Percentiles rank a stretch among this genome's conserved stretches.
These are phyloP conservation scores for Cordyceps pruinosa DNA, from an alignment of 2,329 filamentous ascomycete genomes.

Conservation along the genomic window DNA sequence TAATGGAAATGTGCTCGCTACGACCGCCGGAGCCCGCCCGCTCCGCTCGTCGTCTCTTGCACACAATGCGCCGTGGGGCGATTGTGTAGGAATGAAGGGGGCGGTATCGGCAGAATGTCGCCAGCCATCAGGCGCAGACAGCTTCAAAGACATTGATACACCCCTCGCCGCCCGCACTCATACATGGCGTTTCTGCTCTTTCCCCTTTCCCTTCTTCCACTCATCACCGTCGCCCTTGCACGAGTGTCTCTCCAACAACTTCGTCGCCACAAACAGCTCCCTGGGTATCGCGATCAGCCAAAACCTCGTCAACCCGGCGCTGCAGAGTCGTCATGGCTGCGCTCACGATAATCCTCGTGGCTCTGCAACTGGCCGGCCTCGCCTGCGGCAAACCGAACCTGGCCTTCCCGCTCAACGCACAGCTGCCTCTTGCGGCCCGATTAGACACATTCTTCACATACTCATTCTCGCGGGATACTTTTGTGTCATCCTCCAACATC, in stretches of 20 bases:
- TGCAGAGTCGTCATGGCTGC: slow-evolving; percentile 24
- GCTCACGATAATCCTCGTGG: slow-evolving; percentile 20
- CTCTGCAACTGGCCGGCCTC: slow-evolving; percentile 18
- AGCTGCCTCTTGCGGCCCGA: slow-evolving; percentile 73
- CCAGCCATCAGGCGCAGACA: slow-evolving; percentile 24
- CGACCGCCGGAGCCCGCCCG: neutral
- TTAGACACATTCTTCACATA: slow-evolving; percentile 62
- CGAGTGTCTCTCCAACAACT: slow-evolving; percentile 14
- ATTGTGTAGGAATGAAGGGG: slow-evolving; percentile 33
- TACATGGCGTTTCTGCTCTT: slow-evolving; percentile 10
- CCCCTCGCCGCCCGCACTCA: slow-evolving; percentile 15
- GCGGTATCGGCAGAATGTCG: slow-evolving; percentile 20
- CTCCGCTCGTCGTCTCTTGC: neutral
- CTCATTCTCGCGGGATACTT: slow-evolving; percentile 66
- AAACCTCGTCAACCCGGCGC: slow-evolving; percentile 14
- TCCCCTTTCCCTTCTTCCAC: slow-evolving; percentile 14
- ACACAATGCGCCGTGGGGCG: slow-evolving; percentile 10
- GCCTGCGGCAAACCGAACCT: slow-evolving; percentile 34
- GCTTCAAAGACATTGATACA: slow-evolving; percentile 16
- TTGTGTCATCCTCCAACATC: slow-evolving; percentile 56
- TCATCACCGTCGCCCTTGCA: slow-evolving; percentile 14
- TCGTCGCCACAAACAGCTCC: slow-evolving; percentile 9
- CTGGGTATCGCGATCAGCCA: slow-evolving; percentile 17
- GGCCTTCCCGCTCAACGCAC: slow-evolving; percentile 73
- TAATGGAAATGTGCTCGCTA: slow-evolving; percentile 20